A percentile compares a stretch with the other conserved stretches of the same genome.
Evolutionary conservation across 192 early-diverging fungal species (phyloP).

Genomic region (Coemansia sp.): DNA sequence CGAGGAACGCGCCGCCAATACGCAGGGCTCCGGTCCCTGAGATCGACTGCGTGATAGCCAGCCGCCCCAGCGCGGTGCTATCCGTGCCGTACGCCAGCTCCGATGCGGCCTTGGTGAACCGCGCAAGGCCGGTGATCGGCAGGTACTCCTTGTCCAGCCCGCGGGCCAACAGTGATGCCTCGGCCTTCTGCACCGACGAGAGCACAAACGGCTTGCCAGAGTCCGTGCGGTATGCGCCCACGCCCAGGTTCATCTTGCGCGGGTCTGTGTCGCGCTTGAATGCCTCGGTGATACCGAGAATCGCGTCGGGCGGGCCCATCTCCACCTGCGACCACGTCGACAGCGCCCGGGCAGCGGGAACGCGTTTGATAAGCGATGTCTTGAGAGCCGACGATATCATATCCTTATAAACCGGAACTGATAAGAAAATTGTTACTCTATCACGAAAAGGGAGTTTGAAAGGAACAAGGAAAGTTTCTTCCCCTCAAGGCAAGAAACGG

Average conservation of each 20-base stretch:
- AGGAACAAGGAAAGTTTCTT: background rate
- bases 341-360: slow-evolving; percentile 3
- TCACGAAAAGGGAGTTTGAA: background rate
- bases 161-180: slow-evolving; percentile 65
- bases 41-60: slow-evolving; percentile 91
- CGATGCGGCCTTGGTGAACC: slow-evolving; percentile 80
- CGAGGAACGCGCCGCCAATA: slow-evolving; percentile 87
- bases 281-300: slow-evolving; percentile 88
- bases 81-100: slow-evolving; percentile 83
- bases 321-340: slow-evolving; percentile 35
- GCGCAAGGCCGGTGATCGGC: slow-evolving; percentile 86
- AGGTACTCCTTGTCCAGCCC: slow-evolving; percentile 94
- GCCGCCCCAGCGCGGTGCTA: slow-evolving; percentile 63
- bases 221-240: slow-evolving; percentile 97
- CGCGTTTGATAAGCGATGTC: slow-evolving; percentile 9
- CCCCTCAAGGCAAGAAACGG: background rate
- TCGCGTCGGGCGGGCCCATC: slow-evolving; percentile 73
- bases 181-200: slow-evolving; percentile 86
- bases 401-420: no score
- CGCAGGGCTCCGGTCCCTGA: slow-evolving; percentile 97
- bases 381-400: slow-evolving; percentile 20
- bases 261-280: slow-evolving; percentile 89
- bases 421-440: background rate
- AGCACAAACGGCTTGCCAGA: slow-evolving; percentile 91
- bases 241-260: slow-evolving; percentile 97